Conservation (phyloP, 2,329 filamentous ascomycete genomes). For the Immersiporthe knoxdaviesiana region DNA sequence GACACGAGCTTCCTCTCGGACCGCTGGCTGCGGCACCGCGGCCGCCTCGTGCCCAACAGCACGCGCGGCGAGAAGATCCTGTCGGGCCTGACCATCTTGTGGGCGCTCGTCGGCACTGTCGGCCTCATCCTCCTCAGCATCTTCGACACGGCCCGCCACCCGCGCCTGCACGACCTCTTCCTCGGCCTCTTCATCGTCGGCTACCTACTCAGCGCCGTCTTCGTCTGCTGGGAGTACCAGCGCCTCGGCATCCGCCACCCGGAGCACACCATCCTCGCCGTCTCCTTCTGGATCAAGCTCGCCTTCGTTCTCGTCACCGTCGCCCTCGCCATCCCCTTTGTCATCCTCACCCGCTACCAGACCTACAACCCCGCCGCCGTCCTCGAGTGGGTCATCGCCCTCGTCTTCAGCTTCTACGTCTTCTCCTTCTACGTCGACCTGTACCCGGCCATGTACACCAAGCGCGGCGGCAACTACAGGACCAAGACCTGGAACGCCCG, state of each 20-base stretch:
- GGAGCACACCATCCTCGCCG: slow-evolving; percentile 71
- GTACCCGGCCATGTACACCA: slow-evolving; percentile 72
- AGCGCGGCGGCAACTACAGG: slow-evolving; percentile 39
- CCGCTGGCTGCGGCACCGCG: slow-evolving; percentile 81
- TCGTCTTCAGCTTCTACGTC: slow-evolving; percentile 87
- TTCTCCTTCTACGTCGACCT: slow-evolving; percentile 88
- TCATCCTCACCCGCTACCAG: slow-evolving; percentile 52
- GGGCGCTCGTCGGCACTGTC: slow-evolving; percentile 73
- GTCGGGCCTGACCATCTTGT: slow-evolving; percentile 63
- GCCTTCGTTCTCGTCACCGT: slow-evolving; percentile 82
- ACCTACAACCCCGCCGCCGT: slow-evolving; percentile 70
- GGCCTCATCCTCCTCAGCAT: slow-evolving; percentile 83
- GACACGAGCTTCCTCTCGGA: slow-evolving; percentile 81
- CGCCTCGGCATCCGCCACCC: slow-evolving; percentile 79
- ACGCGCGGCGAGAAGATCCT: slow-evolving; percentile 65
- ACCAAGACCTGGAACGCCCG: slow-evolving; percentile 23
- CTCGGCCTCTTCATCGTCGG: slow-evolving; percentile 82
- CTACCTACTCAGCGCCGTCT: slow-evolving; percentile 83
- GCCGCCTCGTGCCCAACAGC: slow-evolving; percentile 76
- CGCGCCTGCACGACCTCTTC: slow-evolving; percentile 72
- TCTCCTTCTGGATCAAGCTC: slow-evolving; percentile 88
- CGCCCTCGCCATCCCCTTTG: slow-evolving; percentile 74
- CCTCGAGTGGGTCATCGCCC: slow-evolving; percentile 77
- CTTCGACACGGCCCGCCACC: slow-evolving; percentile 79
- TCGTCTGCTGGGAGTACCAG: slow-evolving; percentile 89